These are phyloP conservation scores for Fraxinus sp. DNA, from an alignment of 305 asterid species.

Conservation along the genomic window DNA sequence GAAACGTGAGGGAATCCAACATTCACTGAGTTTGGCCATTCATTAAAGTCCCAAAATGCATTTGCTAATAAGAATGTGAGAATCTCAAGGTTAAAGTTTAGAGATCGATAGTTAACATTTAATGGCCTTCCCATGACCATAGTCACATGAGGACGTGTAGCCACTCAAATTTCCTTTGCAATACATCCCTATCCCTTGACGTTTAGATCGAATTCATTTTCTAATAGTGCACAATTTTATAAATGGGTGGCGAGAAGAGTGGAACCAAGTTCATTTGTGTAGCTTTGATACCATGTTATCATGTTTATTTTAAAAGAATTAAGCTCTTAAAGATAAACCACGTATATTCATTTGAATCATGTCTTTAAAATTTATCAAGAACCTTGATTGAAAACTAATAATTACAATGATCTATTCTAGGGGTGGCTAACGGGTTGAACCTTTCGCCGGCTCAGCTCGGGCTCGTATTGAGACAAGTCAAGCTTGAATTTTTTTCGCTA, in stretches of 20 bases:
- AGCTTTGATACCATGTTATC: neutral
- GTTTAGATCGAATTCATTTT: neutral
- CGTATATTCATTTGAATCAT: neutral
- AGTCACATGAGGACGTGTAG: neutral
- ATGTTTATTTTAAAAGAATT: neutral
- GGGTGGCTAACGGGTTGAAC: neutral
- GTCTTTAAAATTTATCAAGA: neutral
- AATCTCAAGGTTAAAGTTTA: conserved; percentile 29
- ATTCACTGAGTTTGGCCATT: conserved; percentile 44
- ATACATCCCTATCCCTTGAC: neutral
- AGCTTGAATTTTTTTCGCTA: neutral
- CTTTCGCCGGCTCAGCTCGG: neutral
- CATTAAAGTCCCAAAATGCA: conserved; percentile 32
- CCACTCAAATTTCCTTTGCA: neutral
- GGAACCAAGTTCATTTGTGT: neutral
- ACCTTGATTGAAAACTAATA: neutral
- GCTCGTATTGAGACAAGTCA: neutral
- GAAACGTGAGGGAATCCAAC: conserved; percentile 39
- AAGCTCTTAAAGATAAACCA: neutral
- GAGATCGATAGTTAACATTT: conserved; percentile 24
- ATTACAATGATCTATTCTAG: neutral
- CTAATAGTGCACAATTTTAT: neutral
- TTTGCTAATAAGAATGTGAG: conserved; percentile 28
- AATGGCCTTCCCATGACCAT: neutral
- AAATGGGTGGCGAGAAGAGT: neutral